phyloP scores from a whole-genome alignment of 495 filamentous ascomycete species.

The Aspergillus funiculosus region DNA sequence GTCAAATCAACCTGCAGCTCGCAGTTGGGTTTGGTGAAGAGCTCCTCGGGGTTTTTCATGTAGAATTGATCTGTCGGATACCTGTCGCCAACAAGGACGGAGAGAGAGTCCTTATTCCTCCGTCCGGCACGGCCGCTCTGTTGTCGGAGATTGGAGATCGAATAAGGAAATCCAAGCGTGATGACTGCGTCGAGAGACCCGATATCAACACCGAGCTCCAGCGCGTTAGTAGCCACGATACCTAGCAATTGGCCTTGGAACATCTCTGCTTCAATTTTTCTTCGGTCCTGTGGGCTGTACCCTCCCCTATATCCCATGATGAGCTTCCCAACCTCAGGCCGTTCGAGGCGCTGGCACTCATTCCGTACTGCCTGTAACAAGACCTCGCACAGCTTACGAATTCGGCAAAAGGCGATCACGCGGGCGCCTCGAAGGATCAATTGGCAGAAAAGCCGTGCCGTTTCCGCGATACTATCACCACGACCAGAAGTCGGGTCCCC shows the following conservation, averaged over 20 bases:
- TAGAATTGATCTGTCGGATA: constrained; percentile 93
- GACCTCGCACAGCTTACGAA: constrained; percentile 82
- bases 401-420: constrained; percentile 88
- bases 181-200: constrained; percentile 92
- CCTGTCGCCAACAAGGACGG: constrained; percentile 83
- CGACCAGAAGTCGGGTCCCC: constrained; percentile 80
- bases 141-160: constrained; percentile 87
- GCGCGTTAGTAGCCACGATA: constrained; percentile 86
- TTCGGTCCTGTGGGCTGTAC: constrained; percentile 90
- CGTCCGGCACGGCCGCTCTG: constrained; percentile 92
- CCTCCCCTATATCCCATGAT: constrained; percentile 97
- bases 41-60: constrained; percentile 93
- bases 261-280: constrained; percentile 91
- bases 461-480: constrained; percentile 75
- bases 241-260: constrained; percentile 91
- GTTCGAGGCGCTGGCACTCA: constrained; percentile 66
- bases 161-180: constrained; percentile 90
- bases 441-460: constrained; percentile 83
- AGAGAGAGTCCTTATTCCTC: constrained; percentile 89
- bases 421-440: constrained; percentile 82
- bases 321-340: constrained; percentile 64
- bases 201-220: constrained; percentile 94
- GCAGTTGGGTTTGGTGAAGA: constrained; percentile 90
- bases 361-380: constrained; percentile 73
- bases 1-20: constrained; percentile 84